Conservation (phyloP, 1,139 yeast species). For the Pichia sp. region DNA sequence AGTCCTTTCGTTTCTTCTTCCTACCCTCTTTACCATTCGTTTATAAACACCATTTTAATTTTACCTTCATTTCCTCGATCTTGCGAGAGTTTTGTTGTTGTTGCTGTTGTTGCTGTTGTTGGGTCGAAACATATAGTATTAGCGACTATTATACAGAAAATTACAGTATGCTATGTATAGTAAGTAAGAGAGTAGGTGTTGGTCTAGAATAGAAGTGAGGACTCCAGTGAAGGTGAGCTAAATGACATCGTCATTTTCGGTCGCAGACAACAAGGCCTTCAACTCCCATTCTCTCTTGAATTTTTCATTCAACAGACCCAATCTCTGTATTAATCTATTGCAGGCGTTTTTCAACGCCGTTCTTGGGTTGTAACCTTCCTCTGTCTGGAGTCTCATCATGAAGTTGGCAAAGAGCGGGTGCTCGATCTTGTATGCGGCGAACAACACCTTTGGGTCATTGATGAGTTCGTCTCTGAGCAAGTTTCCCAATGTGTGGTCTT, state of each 20-base stretch:
- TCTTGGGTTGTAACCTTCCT: slow-evolving; percentile 87
- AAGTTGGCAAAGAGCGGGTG: slow-evolving; percentile 97
- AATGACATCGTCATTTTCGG: slow-evolving; percentile 52
- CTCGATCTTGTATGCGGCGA: slow-evolving; percentile 96
- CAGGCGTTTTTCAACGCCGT: slow-evolving; percentile 91
- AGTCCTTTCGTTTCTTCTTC: not conserved
- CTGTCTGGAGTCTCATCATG: slow-evolving; percentile 89
- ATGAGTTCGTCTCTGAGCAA: slow-evolving; percentile 79
- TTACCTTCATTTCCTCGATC: not conserved
- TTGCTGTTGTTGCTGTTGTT: not conserved
- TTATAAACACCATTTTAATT: not conserved
- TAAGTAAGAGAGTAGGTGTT: not conserved
- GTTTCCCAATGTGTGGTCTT: slow-evolving; percentile 95
- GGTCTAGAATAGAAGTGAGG: not conserved
- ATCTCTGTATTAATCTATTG: slow-evolving; percentile 71
- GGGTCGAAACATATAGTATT: not conserved
- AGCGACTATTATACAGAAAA: slow-evolving; percentile 4
- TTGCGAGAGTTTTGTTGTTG: no score
- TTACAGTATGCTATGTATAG: not conserved
- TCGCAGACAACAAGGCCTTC: slow-evolving; percentile 75
- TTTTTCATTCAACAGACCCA: slow-evolving; percentile 66
- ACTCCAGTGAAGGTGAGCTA: not conserved
- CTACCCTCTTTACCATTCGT: not conserved
- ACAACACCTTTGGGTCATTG: slow-evolving; percentile 79
- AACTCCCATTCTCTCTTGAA: slow-evolving; percentile 92